Evolutionary conservation across 495 filamentous ascomycete species (phyloP).

Genomic region (Articulospora tetracladia): DNA sequence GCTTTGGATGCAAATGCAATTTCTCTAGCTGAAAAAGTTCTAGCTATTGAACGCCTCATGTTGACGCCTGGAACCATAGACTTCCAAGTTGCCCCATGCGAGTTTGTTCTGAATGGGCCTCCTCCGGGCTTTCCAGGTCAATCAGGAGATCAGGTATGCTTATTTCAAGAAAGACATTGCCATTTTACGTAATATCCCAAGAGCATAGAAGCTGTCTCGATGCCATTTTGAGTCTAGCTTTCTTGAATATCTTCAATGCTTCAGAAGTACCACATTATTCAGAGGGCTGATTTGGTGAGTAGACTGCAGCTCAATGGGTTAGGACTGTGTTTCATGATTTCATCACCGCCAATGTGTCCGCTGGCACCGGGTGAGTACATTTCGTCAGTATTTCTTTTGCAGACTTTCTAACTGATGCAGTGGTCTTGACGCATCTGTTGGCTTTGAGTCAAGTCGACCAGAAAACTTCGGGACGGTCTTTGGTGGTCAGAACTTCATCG

Average conservation of each 20-base stretch:
- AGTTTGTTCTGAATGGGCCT: slow-evolving; percentile 6
- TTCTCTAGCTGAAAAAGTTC: slow-evolving; percentile 13
- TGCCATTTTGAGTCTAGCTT: too few relatives aligned
- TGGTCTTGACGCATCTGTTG: slow-evolving; percentile 30
- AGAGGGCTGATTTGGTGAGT: slow-evolving; percentile 12
- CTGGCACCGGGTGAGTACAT: slow-evolving; percentile 19
- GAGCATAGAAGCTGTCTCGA: too few relatives aligned
- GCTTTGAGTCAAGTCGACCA: slow-evolving; percentile 25
- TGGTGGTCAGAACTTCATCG: not conserved
- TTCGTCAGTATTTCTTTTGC: not conserved
- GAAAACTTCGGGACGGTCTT: slow-evolving; percentile 29
- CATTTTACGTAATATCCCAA: too few relatives aligned
- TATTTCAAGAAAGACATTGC: too few relatives aligned
- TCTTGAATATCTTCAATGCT: too few relatives aligned
- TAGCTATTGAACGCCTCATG: slow-evolving; percentile 13
- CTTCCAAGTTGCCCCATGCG: slow-evolving; percentile 12
- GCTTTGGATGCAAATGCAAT: slow-evolving; percentile 16
- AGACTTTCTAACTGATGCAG: slow-evolving; percentile 4
- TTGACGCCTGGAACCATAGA: slow-evolving; percentile 10
- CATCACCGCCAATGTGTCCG: slow-evolving; percentile 22
- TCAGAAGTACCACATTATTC: not conserved
- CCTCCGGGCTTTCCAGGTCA: not conserved
- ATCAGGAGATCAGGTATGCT: not conserved
- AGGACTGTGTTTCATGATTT: slow-evolving; percentile 38
- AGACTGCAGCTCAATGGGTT: slow-evolving; percentile 36